Base-by-base conservation (phyloP, 257 asterid genomes). In the Marsdenia floribunda region DNA sequence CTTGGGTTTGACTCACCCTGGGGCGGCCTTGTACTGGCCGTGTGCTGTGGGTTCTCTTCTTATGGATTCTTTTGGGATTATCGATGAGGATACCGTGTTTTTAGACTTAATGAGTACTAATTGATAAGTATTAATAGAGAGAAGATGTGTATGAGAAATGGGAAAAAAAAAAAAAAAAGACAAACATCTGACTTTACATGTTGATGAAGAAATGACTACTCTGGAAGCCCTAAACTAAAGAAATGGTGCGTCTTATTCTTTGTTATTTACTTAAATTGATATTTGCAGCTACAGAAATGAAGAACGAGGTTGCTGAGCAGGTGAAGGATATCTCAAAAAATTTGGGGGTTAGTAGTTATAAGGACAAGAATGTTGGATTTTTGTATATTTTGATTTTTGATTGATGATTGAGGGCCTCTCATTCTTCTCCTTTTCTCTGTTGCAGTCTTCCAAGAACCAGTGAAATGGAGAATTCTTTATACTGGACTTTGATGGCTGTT, bases 361-460 rank as follows among this genome's bases (percentile, higher is more conserved):
- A n/a, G 71, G 3, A 6, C 3, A 18, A 42, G 8, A 4, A 46
- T 26, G 68, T 11, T 15, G 7, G 22, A 15, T 29, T 52, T 72
- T 3, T 37, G 10, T 12, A 3, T n/a, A 6, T 38, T 15, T 73
- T 18, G 14, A 29, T 29, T 38, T 15, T 73, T 18, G 14, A 29
- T 29, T 29, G 1, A 15, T 44, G 4, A 29, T 15, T 26, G 29
- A 11, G 22, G 26, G 35, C 69, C 67, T 60, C 63, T 60, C 63
- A 59, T 4, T 38, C 22, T 22, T 22, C 24, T 18, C 46, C 11
- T 33, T 24, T 60, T 50, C 14, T 52, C 22, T 73, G 68, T 66
- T 83, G 87, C 90, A 87, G 95, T 75, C 91, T 37, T 87, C 82
- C 82, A 89, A 86, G 89, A 80, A 85, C 75, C 79, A 80, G 82